Conservation (phyloP, 2,329 filamentous ascomycete genomes). For the Aspergillus sojae region DNA sequence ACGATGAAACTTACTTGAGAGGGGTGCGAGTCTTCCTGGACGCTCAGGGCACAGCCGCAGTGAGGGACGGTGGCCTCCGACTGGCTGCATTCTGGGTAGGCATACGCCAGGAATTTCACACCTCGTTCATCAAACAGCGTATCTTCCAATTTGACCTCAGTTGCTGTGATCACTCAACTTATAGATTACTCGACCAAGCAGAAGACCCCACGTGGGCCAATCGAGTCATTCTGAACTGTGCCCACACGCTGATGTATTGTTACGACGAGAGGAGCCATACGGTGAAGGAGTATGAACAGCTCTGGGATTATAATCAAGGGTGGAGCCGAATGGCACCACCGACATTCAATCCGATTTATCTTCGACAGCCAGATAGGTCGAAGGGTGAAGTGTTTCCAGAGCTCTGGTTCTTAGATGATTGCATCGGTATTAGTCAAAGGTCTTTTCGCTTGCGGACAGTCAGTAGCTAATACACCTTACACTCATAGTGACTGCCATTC, state of each 20-base stretch:
- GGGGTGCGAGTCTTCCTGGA: conserved; percentile 31
- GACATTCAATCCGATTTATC: conserved; percentile 60
- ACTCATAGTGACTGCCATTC: conserved; percentile 58
- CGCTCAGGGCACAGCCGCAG: conserved; percentile 12
- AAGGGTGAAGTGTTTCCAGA: conserved; percentile 55
- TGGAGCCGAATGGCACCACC: conserved; percentile 43
- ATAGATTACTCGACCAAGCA: conserved; percentile 6
- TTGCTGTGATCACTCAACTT: conserved; percentile 1
- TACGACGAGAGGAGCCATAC: conserved; percentile 44
- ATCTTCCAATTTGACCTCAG: conserved; percentile 24
- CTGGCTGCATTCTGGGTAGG: conserved; percentile 51
- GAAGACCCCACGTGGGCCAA: conserved; percentile 48
- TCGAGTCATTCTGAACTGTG: conserved; percentile 61
- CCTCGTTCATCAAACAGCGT: conserved; percentile 43
- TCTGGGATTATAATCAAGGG: conserved; percentile 47
- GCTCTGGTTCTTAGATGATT: conserved; percentile 59
- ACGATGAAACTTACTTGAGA: conserved; percentile 23
- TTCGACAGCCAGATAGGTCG: conserved; percentile 37
- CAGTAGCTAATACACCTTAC: neutral
- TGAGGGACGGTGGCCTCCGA: conserved; percentile 32
- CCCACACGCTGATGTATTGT: conserved; percentile 65
- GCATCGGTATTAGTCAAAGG: conserved; percentile 21
- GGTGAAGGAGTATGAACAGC: conserved; percentile 26
- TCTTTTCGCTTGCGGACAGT: neutral
- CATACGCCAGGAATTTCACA: conserved; percentile 52